Percentiles rank a stretch among this genome's conserved stretches.
These are phyloP conservation scores for Candida nemodendra DNA, from an alignment of 805 yeast species.

Conservation along the genomic window DNA sequence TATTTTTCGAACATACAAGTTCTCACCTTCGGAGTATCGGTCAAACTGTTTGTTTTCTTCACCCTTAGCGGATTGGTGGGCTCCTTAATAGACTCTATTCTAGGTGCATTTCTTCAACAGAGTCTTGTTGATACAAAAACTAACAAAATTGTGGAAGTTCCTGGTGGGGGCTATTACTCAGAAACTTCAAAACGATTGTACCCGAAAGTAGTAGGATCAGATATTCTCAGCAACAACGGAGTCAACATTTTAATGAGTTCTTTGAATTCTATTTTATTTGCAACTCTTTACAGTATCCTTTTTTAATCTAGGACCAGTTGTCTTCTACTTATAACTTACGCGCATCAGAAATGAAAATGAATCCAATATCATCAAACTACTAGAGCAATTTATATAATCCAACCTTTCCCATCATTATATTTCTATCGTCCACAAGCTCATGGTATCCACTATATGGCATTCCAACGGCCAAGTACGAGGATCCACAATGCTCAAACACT, in stretches of 20 bases:
- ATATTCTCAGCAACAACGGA: constrained; percentile 9
- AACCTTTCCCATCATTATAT: constrained; percentile 34
- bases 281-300: not conserved
- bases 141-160: constrained; percentile 8
- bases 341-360: too few relatives aligned
- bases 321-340: not conserved
- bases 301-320: not conserved
- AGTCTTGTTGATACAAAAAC: constrained; percentile 4
- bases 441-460: constrained; percentile 29
- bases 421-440: constrained; percentile 22
- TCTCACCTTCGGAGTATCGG: not conserved
- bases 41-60: constrained; percentile 7
- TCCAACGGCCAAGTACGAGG: constrained; percentile 36
- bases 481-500: constrained; percentile 18
- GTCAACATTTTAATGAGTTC: constrained; percentile 8
- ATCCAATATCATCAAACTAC: too few relatives aligned
- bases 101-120: constrained; percentile 13
- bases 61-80: constrained; percentile 11
- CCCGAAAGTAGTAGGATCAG: constrained; percentile 3
- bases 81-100: constrained; percentile 12
- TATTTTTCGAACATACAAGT: not conserved
- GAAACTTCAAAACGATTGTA: not conserved
- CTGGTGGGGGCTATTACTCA: constrained; percentile 10
- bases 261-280: not conserved
- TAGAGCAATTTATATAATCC: constrained; percentile 20